Evolutionary conservation across 371 early-diverging fungal genomes (phyloP).

Genomic region (Rhizopus delemar): DNA sequence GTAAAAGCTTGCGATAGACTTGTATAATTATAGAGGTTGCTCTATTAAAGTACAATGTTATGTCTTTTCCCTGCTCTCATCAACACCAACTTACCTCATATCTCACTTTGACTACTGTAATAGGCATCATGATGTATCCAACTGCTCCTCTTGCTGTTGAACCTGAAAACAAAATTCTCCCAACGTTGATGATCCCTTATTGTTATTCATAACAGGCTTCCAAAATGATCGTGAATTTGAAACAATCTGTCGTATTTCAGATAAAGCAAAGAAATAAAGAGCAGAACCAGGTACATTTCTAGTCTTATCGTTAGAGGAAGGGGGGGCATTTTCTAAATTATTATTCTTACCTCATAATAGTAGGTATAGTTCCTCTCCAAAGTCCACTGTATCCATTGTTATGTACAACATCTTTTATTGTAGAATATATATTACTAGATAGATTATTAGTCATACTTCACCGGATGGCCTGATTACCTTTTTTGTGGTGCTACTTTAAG

Average conservation of each 20-base stretch:
- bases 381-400: conserved; percentile 73
- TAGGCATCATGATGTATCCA: conserved; percentile 92
- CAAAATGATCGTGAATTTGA: conserved; percentile 38
- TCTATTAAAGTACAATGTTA: conserved; percentile 40
- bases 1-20: conserved; percentile 63
- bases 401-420: conserved; percentile 59
- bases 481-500: conserved; percentile 33
- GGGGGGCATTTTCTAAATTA: neutral
- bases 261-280: conserved; percentile 72
- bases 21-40: conserved; percentile 80
- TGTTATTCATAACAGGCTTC: conserved; percentile 34
- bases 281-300: conserved; percentile 89
- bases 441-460: neutral
- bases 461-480: conserved; percentile 20
- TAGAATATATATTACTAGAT: conserved; percentile 57
- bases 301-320: neutral
- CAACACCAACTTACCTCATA: conserved; percentile 68
- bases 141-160: conserved; percentile 80
- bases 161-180: conserved; percentile 79
- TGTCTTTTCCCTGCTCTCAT: too few species aligned
- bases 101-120: conserved; percentile 90
- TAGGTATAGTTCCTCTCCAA: conserved; percentile 91
- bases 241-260: conserved; percentile 52
- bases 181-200: conserved; percentile 31
- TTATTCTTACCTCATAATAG: conserved; percentile 68